Conservation (phyloP, 257 asterid species). For the Ilex aquifolium region DNA sequence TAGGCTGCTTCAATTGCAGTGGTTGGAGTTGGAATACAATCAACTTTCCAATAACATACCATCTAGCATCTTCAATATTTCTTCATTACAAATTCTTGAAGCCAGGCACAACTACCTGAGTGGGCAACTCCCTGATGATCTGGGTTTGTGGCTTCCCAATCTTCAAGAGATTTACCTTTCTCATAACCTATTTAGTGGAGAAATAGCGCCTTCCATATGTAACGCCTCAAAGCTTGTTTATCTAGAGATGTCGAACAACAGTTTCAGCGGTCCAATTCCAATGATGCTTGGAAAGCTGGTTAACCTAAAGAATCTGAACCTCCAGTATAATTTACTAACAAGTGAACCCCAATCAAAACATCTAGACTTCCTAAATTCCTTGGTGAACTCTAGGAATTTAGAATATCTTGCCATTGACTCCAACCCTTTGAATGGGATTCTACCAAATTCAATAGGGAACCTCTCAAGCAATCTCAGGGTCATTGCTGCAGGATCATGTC, state of each 20-base stretch:
- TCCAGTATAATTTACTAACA: slow-evolving; percentile 15
- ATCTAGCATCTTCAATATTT: slow-evolving; percentile 26
- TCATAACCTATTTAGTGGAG: slow-evolving; percentile 35
- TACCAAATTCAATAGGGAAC: slow-evolving; percentile 26
- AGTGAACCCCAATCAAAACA: slow-evolving; percentile 18
- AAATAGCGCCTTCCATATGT: neutral
- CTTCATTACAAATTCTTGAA: slow-evolving; percentile 26
- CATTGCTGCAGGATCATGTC: slow-evolving; percentile 21
- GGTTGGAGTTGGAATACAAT: slow-evolving; percentile 32
- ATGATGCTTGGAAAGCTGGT: slow-evolving; percentile 33
- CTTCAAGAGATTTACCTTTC: slow-evolving; percentile 31
- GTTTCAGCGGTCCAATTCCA: slow-evolving; percentile 32
- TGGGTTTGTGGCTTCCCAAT: slow-evolving; percentile 39
- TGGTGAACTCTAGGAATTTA: slow-evolving; percentile 6
- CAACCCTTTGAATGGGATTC: slow-evolving; percentile 22
- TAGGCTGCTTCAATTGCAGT: slow-evolving; percentile 13
- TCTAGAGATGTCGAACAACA: slow-evolving; percentile 30
- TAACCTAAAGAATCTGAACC: slow-evolving; percentile 20
- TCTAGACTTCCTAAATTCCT: slow-evolving; percentile 32
- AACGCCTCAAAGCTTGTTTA: slow-evolving; percentile 21
- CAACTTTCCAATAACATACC: slow-evolving; percentile 30
- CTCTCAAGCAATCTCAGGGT: slow-evolving; percentile 14
- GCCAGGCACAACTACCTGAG: slow-evolving; percentile 24
- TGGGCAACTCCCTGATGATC: slow-evolving; percentile 33
- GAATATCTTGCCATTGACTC: too few relatives aligned